A percentile compares a stretch with the other conserved stretches of the same genome.
Conservation (phyloP, 148 eudicot species). For the Dianthus caryophyllus region DNA sequence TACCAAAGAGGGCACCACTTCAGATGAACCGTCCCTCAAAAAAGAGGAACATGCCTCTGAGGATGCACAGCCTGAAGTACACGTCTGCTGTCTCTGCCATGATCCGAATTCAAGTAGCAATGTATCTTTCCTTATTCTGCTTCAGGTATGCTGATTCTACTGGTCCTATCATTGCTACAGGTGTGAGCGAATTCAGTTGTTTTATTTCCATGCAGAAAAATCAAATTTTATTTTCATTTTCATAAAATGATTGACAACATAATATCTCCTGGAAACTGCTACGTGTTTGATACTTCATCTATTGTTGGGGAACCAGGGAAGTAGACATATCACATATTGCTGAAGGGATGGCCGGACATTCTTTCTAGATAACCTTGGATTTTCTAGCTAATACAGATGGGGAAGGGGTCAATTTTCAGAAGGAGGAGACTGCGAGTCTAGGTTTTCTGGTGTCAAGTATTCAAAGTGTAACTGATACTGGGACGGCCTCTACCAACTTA, state of each 20-base stretch:
- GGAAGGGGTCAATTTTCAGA: too few species aligned
- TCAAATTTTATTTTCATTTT: neutral
- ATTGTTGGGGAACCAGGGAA: too few species aligned
- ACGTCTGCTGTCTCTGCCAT: slow-evolving; percentile 91
- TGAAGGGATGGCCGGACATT: too few species aligned
- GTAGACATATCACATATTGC: too few species aligned
- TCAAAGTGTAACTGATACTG: too few species aligned
- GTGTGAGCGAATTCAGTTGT: neutral
- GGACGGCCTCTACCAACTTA: too few species aligned
- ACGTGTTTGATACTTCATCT: neutral
- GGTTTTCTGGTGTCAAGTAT: too few species aligned
- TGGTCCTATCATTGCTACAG: neutral
- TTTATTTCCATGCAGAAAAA: neutral
- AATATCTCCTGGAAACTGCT: neutral
- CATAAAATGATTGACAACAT: neutral
- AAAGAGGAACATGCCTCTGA: slow-evolving; percentile 46
- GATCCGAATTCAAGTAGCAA: slow-evolving; percentile 65
- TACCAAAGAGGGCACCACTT: slow-evolving; percentile 36
- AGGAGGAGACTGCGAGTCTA: too few species aligned
- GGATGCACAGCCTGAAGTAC: slow-evolving; percentile 29
- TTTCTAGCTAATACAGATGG: too few species aligned
- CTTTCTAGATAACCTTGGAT: too few species aligned
- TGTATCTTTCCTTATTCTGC: slow-evolving; percentile 73
- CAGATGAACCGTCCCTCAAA: slow-evolving; percentile 41
- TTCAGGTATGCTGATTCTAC: slow-evolving; percentile 55